phyloP scores from a whole-genome alignment of 805 yeast genomes.

The Wickerhamiella kazuoi region DNA sequence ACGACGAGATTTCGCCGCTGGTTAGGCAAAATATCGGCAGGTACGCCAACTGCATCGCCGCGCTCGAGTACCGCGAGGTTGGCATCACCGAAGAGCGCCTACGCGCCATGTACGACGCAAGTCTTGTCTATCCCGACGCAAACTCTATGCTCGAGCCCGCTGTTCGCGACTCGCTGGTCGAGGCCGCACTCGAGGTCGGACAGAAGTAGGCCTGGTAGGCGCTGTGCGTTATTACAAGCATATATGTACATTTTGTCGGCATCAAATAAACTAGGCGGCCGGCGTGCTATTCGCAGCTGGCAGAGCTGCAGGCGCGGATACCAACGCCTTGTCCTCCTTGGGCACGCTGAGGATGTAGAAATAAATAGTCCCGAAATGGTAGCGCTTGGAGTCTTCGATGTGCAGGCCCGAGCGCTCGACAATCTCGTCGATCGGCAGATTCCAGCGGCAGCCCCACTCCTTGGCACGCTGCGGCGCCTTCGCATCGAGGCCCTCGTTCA shows the following conservation, averaged over 20 bases:
- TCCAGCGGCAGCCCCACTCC: slow-evolving; percentile 97
- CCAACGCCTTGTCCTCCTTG: not conserved
- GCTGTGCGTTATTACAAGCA: too few species aligned
- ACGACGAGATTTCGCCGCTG: slow-evolving; percentile 47
- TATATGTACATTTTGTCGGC: too few species aligned
- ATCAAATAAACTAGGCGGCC: too few species aligned
- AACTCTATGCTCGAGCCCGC: slow-evolving; percentile 61
- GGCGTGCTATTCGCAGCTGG: too few species aligned
- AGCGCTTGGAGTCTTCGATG: slow-evolving; percentile 59
- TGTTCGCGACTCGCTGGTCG: slow-evolving; percentile 54
- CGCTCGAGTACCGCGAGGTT: slow-evolving; percentile 66
- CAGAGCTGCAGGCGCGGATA: not conserved
- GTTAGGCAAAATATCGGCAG: slow-evolving; percentile 62
- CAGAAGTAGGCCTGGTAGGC: not conserved
- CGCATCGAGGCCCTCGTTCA: slow-evolving; percentile 65
- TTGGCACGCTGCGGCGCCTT: slow-evolving; percentile 69
- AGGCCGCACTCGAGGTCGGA: slow-evolving; percentile 33
- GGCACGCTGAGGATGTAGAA: slow-evolving; percentile 16
- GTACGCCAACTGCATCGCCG: slow-evolving; percentile 67
- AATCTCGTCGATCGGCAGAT: slow-evolving; percentile 77
- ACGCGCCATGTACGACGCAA: slow-evolving; percentile 71
- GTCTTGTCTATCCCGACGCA: slow-evolving; percentile 53
- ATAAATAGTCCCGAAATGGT: slow-evolving; percentile 79
- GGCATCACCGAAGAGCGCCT: slow-evolving; percentile 75
- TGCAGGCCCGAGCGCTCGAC: slow-evolving; percentile 71